Percentiles rank a stretch among this genome's conserved stretches.
Conservation (phyloP, 1,139 yeast species). For the Pichia sp. region DNA sequence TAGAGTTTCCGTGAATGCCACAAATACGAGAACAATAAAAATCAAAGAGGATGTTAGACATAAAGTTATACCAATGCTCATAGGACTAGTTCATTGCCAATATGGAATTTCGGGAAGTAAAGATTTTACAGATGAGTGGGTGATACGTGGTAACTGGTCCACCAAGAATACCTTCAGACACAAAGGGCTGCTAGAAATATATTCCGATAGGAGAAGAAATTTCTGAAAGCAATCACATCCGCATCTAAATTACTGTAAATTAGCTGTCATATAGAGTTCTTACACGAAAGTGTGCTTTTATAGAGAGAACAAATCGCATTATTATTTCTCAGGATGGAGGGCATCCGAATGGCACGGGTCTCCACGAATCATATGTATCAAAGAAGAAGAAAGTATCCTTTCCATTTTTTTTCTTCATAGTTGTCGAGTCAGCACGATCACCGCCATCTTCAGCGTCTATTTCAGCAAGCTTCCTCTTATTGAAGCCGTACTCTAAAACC, state of each 20-base stretch:
- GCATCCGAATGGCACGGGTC: conserved; percentile 41
- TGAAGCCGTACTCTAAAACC: conserved; percentile 9
- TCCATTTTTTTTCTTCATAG: conserved; percentile 1
- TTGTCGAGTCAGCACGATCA: no score
- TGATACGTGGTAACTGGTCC: conserved; percentile 20
- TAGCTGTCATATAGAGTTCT: no score
- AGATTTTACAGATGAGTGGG: conserved; percentile 22
- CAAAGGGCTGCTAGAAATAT: conserved; percentile 21
- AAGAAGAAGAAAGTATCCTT: conserved; percentile 24
- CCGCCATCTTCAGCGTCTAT: conserved; percentile 1
- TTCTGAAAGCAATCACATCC: no score
- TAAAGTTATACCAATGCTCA: conserved; percentile 17
- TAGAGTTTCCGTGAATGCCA: conserved; percentile 1
- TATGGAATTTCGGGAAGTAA: conserved; percentile 14
- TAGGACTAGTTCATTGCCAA: conserved; percentile 21
- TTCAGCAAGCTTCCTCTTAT: conserved; percentile 3
- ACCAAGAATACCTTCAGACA: conserved; percentile 16
- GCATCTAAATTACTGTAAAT: no score
- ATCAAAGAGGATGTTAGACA: conserved; percentile 16
- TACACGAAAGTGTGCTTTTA: no score
- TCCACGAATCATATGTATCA: conserved; percentile 29
- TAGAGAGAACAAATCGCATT: no score
- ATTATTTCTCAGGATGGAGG: no score
- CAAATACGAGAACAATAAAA: conserved; percentile 12
- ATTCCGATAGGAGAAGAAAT: conserved; percentile 8